Evolutionary conservation across 495 filamentous ascomycete species (phyloP).

Genomic region (Terfezia boudieri): DNA sequence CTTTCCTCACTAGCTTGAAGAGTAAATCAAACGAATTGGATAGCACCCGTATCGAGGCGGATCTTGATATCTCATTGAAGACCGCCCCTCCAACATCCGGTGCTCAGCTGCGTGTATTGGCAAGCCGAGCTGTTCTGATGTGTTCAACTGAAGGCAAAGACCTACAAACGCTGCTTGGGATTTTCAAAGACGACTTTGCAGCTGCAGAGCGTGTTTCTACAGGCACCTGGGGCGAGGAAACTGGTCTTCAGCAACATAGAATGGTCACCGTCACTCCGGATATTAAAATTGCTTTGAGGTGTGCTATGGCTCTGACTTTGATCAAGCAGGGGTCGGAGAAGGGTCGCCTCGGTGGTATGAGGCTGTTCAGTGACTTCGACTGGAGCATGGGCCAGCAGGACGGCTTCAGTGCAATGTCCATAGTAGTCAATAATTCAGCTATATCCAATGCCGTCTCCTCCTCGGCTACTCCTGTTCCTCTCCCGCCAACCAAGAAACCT

Average conservation of each 20-base stretch:
- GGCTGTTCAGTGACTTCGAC: slow-evolving; percentile 24
- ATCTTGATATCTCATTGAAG: slow-evolving; percentile 44
- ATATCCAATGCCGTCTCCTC: slow-evolving; percentile 21
- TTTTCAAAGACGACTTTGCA: slow-evolving; percentile 22
- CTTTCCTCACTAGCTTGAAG: slow-evolving; percentile 39
- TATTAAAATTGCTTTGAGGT: slow-evolving; percentile 47
- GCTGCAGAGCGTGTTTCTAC: slow-evolving; percentile 5
- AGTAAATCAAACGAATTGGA: slow-evolving; percentile 17
- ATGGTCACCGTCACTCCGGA: slow-evolving; percentile 34
- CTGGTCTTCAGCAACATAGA: slow-evolving; percentile 11
- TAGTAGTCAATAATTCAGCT: slow-evolving; percentile 10
- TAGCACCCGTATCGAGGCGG: slow-evolving; percentile 25
- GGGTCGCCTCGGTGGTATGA: slow-evolving; percentile 23
- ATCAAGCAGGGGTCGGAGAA: slow-evolving; percentile 27
- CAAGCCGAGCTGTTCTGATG: slow-evolving; percentile 40
- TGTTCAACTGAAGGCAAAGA: slow-evolving; percentile 29
- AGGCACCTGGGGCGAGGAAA: slow-evolving; percentile 19
- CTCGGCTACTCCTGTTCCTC: slow-evolving; percentile 5
- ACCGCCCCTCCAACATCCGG: slow-evolving; percentile 61
- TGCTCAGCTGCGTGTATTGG: slow-evolving; percentile 53
- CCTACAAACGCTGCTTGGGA: slow-evolving; percentile 32
- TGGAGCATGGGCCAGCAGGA: slow-evolving; percentile 7
- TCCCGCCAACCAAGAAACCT: slow-evolving; percentile 10
- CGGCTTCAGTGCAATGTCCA: slow-evolving; percentile 1
- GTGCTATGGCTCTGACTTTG: slow-evolving; percentile 59